Conservation (phyloP, 805 yeast species). For the Candida ipomoeae region DNA sequence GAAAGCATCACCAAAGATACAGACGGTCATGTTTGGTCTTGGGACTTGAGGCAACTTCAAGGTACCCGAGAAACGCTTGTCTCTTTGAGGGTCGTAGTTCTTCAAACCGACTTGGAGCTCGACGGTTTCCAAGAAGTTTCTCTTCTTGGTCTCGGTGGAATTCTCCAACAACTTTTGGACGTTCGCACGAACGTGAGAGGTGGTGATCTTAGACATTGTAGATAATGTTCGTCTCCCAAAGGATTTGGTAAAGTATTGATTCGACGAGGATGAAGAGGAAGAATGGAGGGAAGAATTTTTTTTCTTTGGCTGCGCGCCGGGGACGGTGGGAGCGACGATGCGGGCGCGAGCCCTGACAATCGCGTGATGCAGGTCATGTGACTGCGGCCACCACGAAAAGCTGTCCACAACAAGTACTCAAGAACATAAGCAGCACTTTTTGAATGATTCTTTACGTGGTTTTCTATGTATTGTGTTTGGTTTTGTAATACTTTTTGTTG, state of each 20-base stretch:
- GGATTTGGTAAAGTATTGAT: constrained; percentile 44
- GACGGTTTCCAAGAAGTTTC: constrained; percentile 99
- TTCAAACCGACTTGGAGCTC: constrained; percentile 99
- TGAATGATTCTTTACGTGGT: no score
- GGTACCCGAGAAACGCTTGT: constrained; percentile 99
- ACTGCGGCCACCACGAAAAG: not conserved
- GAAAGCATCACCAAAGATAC: constrained; percentile 99
- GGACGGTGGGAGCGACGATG: not conserved
- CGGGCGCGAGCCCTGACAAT: constrained; percentile 15
- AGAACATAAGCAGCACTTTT: no score
- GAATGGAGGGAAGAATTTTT: constrained; percentile 4
- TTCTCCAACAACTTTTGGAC: constrained; percentile 85
- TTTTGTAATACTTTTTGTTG: no score
- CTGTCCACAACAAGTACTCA: no score
- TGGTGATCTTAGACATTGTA: constrained; percentile 82
- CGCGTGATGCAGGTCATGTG: not conserved
- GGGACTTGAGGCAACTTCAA: constrained; percentile 97
- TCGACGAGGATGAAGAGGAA: constrained; percentile 51
- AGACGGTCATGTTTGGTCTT: constrained; percentile 99
- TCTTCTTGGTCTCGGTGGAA: constrained; percentile 96
- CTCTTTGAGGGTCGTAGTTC: constrained; percentile 99
- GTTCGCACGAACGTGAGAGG: constrained; percentile 93
- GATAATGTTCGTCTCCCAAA: constrained; percentile 70
- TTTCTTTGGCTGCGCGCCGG: constrained; percentile 3
- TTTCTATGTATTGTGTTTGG: no score